phyloP scores from a whole-genome alignment of 179 eudicot genomes.

The Drosera spatulata region DNA sequence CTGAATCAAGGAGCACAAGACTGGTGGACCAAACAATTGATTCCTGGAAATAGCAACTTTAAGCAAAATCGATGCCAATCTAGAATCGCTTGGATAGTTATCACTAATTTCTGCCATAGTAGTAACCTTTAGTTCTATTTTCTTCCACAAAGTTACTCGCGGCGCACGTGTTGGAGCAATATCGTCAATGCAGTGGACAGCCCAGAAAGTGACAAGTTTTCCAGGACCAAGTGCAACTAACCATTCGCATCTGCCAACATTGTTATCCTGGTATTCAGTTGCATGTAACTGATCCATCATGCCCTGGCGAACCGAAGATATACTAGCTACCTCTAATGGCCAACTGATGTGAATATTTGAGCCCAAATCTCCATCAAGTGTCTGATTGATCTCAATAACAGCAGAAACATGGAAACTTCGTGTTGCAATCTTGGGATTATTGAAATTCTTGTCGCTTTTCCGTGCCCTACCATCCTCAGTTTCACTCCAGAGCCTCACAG shows the following conservation, averaged over 20 bases:
- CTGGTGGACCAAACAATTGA: slow-evolving; percentile 56
- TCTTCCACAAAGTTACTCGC: slow-evolving; percentile 79
- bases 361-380: slow-evolving; percentile 59
- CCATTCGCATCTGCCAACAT: slow-evolving; percentile 88
- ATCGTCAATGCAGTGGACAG: slow-evolving; percentile 92
- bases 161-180: slow-evolving; percentile 71
- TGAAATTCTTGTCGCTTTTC: slow-evolving; percentile 42
- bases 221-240: slow-evolving; percentile 76
- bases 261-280: slow-evolving; percentile 29
- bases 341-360: slow-evolving; percentile 55
- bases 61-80: slow-evolving; percentile 24
- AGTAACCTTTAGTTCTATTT: slow-evolving; percentile 28
- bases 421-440: slow-evolving; percentile 32
- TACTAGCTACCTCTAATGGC: slow-evolving; percentile 58
- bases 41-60: slow-evolving; percentile 61
- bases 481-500: slow-evolving; percentile 93
- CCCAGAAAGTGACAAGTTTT: slow-evolving; percentile 59
- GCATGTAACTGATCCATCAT: slow-evolving; percentile 22
- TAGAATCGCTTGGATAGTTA: slow-evolving; percentile 3
- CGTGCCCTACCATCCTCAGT: slow-evolving; percentile 55
- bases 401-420: slow-evolving; percentile 66
- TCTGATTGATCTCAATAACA: slow-evolving; percentile 64
- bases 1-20: slow-evolving; percentile 52
- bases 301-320: slow-evolving; percentile 23
- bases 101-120: slow-evolving; percentile 10